Percentiles rank a stretch among this genome's conserved stretches.
These are phyloP conservation scores for Sporopachydermia cereana DNA, from an alignment of 1,139 yeast species.

Conservation along the genomic window DNA sequence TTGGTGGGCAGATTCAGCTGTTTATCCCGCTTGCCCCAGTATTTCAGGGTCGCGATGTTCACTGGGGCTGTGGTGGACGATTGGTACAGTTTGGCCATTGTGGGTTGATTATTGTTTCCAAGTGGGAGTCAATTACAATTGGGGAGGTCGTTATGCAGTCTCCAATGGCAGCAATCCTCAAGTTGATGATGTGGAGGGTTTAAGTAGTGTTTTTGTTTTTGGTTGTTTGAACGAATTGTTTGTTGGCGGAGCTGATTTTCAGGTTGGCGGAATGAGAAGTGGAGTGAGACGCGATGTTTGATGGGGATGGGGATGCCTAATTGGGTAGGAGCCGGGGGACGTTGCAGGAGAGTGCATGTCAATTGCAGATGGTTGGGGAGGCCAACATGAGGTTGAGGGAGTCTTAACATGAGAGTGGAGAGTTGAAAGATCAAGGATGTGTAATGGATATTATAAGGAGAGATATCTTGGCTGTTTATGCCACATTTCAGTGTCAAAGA, in stretches of 20 bases:
- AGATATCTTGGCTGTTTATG: too few species aligned
- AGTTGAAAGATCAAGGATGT: too few species aligned
- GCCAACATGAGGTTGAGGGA: background rate
- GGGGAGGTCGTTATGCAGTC: too few species aligned
- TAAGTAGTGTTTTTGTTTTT: background rate
- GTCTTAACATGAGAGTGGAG: too few species aligned
- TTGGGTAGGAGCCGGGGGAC: background rate
- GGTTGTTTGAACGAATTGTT: background rate
- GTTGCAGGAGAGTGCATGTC: background rate
- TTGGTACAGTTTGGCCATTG: constrained; percentile 31
- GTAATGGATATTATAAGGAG: too few species aligned
- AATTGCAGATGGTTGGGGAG: background rate
- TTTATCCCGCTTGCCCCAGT: constrained; percentile 97
- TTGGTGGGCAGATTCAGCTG: constrained; percentile 85
- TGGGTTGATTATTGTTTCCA: too few species aligned
- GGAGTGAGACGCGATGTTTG: background rate
- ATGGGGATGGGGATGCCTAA: background rate
- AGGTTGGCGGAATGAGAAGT: too few species aligned
- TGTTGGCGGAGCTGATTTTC: background rate
- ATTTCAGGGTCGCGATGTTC: constrained; percentile 93
- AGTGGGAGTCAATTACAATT: too few species aligned
- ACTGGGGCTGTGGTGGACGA: constrained; percentile 96
- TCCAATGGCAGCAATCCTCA: too few species aligned
- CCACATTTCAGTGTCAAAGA: too few species aligned
- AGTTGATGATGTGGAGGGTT: too few species aligned